These are phyloP conservation scores for Ganoderma lucidum DNA, from an alignment of 1,284 basidiomycete species.

Conservation along the genomic window DNA sequence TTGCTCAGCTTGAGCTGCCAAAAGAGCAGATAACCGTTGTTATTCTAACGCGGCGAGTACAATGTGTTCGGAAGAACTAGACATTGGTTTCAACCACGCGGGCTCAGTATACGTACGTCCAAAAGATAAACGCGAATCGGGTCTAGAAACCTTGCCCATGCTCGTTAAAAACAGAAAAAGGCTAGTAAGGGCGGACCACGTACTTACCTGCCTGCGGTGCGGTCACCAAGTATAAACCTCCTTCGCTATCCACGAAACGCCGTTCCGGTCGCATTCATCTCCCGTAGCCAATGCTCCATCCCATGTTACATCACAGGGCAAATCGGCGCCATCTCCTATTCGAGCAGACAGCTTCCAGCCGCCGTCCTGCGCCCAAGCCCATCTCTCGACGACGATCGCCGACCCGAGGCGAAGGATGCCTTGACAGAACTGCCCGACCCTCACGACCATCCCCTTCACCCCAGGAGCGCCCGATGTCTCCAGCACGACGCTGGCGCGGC, in stretches of 20 bases:
- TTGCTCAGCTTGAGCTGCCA: no score
- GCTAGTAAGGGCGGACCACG: no score
- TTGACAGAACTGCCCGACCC: conserved; percentile 29
- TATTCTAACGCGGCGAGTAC: no score
- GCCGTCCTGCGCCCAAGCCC: conserved; percentile 18
- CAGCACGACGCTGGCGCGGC: conserved; percentile 18
- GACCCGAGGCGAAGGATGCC: conserved; percentile 26
- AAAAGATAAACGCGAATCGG: neutral
- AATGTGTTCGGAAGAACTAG: no score
- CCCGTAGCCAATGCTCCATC: conserved; percentile 4
- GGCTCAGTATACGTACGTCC: neutral
- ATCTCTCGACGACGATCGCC: conserved; percentile 22
- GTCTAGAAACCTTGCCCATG: neutral
- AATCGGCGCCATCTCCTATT: conserved; percentile 9
- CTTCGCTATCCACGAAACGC: conserved; percentile 16
- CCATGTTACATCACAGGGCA: conserved; percentile 28
- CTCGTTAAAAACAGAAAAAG: neutral
- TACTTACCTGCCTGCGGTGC: conserved; percentile 1
- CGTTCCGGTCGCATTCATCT: neutral
- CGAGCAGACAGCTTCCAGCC: conserved; percentile 21
- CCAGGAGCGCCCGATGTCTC: conserved; percentile 9
- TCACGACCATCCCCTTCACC: conserved; percentile 14
- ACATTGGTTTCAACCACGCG: neutral
- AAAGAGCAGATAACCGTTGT: no score
- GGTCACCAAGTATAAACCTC: conserved; percentile 14